These are phyloP conservation scores for Fusarium succisae DNA, from an alignment of 2,329 filamentous ascomycete species.

Conservation along the genomic window DNA sequence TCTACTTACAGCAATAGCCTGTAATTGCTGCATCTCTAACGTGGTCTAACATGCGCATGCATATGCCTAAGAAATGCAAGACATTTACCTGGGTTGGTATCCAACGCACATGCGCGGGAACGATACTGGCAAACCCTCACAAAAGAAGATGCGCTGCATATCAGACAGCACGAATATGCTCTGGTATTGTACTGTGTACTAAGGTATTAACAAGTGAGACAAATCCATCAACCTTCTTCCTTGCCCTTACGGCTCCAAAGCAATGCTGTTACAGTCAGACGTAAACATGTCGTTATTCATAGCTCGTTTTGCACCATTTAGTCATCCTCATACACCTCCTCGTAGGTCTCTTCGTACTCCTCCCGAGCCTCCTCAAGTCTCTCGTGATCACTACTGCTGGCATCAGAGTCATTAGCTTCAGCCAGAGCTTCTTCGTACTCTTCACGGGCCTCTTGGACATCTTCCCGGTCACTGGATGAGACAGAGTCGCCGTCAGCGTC, in stretches of 20 bases:
- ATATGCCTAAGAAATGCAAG: neutral
- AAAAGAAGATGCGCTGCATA: neutral
- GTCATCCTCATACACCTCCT: constrained; percentile 43
- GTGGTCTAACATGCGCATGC: neutral
- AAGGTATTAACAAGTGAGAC: constrained; percentile 31
- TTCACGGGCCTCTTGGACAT: constrained; percentile 53
- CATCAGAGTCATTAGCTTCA: constrained; percentile 52
- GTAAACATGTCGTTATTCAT: constrained; percentile 39
- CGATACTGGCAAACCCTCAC: neutral
- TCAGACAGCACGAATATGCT: constrained; percentile 3
- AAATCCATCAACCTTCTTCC: constrained; percentile 18
- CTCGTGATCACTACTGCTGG: constrained; percentile 62
- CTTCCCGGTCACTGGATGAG: constrained; percentile 54
- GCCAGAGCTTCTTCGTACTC: constrained; percentile 56
- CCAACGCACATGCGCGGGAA: neutral
- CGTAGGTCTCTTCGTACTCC: constrained; percentile 53
- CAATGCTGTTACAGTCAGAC: constrained; percentile 26
- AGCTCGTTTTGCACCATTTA: constrained; percentile 22
- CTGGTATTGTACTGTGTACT: constrained; percentile 24
- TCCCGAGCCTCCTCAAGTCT: constrained; percentile 63
- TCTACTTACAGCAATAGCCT: neutral
- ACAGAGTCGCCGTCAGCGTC: constrained; percentile 55
- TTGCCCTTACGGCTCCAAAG: constrained; percentile 19
- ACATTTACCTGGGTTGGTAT: neutral
- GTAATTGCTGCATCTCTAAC: constrained; percentile 6